phyloP scores from a whole-genome alignment of 2,329 filamentous ascomycete species.

The Xylariaceae sp. region DNA sequence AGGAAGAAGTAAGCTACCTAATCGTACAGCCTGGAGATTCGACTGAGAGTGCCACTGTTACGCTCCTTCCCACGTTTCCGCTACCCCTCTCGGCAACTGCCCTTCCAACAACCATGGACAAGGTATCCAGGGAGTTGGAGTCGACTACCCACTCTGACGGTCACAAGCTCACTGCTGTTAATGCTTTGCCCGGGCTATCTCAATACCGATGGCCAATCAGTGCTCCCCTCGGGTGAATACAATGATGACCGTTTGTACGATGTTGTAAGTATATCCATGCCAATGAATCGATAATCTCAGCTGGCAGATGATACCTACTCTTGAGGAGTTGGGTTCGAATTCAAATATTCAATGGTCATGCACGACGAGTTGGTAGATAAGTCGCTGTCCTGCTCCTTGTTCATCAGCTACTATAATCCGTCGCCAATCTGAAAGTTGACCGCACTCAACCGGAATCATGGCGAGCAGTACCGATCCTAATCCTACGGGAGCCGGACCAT shows the following conservation, averaged over 20 bases:
- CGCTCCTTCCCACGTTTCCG: too few species aligned
- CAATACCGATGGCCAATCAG: conserved; percentile 2
- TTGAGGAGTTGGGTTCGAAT: background rate
- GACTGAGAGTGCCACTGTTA: too few species aligned
- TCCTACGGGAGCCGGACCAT: background rate
- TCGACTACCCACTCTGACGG: conserved; percentile 2
- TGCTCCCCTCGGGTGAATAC: conserved; percentile 7
- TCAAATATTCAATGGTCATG: background rate
- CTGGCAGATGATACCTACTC: background rate
- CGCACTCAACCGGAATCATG: background rate
- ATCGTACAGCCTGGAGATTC: too few species aligned
- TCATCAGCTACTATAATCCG: background rate
- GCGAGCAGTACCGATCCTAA: background rate
- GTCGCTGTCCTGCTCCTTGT: background rate
- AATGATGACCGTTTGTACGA: background rate
- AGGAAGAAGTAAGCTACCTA: too few species aligned
- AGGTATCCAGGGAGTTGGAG: background rate
- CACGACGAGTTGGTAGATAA: background rate
- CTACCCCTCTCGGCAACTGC: too few species aligned
- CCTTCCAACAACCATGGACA: too few species aligned
- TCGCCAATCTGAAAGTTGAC: background rate
- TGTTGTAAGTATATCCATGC: background rate
- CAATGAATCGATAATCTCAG: background rate
- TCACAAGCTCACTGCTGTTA: background rate
- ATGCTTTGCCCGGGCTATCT: background rate